Evolutionary conservation across 2,329 filamentous ascomycete species (phyloP).

Genomic region (Dryadomyces quercus-mongolicae): DNA sequence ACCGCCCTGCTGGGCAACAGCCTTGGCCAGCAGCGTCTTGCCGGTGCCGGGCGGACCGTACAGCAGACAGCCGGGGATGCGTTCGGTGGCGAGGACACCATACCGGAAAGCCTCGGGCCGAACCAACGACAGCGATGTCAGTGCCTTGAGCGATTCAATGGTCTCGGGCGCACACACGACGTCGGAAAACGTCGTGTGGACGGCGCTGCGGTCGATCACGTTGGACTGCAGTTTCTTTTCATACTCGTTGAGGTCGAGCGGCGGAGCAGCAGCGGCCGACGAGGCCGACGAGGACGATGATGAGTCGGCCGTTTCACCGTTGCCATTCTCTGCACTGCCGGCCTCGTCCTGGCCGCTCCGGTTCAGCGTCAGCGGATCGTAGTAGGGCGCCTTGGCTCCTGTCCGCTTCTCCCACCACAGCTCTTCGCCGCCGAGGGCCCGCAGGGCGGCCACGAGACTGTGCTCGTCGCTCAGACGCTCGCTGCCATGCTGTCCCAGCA

Average conservation of each 20-base stretch:
- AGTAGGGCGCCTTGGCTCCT: constrained; percentile 16
- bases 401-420: constrained; percentile 14
- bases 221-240: constrained; percentile 75
- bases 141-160: constrained; percentile 73
- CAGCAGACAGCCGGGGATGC: constrained; percentile 77
- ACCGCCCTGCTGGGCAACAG: constrained; percentile 55
- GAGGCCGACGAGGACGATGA: not conserved
- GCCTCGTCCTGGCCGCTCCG: too few relatives aligned
- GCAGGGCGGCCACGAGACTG: constrained; percentile 15
- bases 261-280: too few relatives aligned
- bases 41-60: constrained; percentile 80
- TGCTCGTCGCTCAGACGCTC: constrained; percentile 7
- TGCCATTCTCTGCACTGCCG: too few relatives aligned
- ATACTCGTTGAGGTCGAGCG: constrained; percentile 44
- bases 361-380: constrained; percentile 11
- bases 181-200: constrained; percentile 77
- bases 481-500: constrained; percentile 13
- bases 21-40: constrained; percentile 59
- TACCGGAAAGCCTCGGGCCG: constrained; percentile 94
- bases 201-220: constrained; percentile 68
- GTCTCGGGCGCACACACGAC: constrained; percentile 75
- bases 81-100: constrained; percentile 80
- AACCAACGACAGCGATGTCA: constrained; percentile 77
- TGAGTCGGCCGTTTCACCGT: not conserved
- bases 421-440: constrained; percentile 16